Evolutionary conservation across 2,329 filamentous ascomycete species (phyloP), one percentile per base, ranked within the genome.

Genomic region (Massarina eburnea): DNA sequence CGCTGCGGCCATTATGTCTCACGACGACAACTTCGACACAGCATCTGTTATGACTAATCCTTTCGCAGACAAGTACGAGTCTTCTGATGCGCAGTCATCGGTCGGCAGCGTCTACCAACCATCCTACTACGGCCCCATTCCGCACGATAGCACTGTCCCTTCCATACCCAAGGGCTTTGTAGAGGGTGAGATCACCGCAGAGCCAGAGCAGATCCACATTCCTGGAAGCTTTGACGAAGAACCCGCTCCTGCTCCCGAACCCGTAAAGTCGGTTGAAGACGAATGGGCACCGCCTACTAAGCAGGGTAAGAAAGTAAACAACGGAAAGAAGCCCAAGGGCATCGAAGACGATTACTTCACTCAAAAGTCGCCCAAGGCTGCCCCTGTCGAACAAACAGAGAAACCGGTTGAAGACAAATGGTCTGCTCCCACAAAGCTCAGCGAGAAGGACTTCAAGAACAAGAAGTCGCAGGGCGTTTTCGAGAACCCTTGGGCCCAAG

Each of bases 181-280:
- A 14, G 66, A 67, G 48, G 56, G 54, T 45, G 55, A 68, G 53
- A 37, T 57, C 50, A 52, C 57, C 42, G 72, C 74, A 15, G 83
- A 84, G 3, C 79, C 82, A 3, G 84, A 85, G 57, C 80, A 80
- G 12, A 61, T 75, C 34, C 76, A 80, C 45, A 80, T 86, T 66
- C 84, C 85, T 19, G 86, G 85, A 17, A 72, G 78, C 8, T 91
- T 87, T 49, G 66, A 74, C 33, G 72, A 74, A 6, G 50, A 65
- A 34, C 71, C 49, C 8, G 43, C 44, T 1, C 22, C 41, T 8
- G 49, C 59, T 55, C 40, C 59, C 57, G 24, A 18, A 32, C 26
- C 57, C 61, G 49, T 66, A 71, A 73, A 58, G 57, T 58, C 42
- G 2, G 39, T 43, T 15, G 49, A 57, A n/a, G 52, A 59, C 29